Conservation (phyloP, 2,329 filamentous ascomycete species). For the Pseudophaeomoniella oleicola region DNA sequence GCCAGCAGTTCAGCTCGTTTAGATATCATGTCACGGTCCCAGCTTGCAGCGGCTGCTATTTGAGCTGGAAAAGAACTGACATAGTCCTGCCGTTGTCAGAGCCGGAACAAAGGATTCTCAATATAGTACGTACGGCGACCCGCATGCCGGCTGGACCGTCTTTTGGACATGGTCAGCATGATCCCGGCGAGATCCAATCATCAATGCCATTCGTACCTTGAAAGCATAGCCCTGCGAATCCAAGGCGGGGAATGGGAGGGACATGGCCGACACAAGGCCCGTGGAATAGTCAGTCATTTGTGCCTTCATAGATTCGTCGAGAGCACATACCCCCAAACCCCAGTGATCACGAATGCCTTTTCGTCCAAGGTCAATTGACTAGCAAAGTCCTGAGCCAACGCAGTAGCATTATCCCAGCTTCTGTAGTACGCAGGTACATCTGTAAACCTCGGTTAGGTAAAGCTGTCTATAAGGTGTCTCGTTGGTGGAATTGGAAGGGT, state of each 20-base stretch:
- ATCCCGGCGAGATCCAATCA: too few species aligned
- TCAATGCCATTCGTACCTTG: too few species aligned
- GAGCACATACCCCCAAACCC: too few species aligned
- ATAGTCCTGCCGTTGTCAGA: conserved; percentile 15
- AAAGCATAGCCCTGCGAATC: conserved; percentile 16
- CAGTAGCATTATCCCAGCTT: conserved; percentile 21
- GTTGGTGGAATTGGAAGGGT: too few species aligned
- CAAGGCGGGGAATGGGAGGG: conserved; percentile 15
- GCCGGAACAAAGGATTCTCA: background rate
- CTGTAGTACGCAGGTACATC: too few species aligned
- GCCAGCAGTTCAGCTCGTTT: conserved; percentile 38
- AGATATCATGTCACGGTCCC: conserved; percentile 41
- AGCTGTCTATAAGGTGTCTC: too few species aligned
- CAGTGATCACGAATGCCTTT: conserved; percentile 25
- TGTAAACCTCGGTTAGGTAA: too few species aligned
- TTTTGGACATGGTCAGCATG: too few species aligned
- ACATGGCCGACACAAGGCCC: conserved; percentile 21
- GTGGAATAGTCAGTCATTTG: background rate
- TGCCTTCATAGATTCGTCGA: background rate
- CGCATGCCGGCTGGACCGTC: conserved; percentile 10
- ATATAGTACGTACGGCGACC: background rate
- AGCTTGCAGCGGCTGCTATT: conserved; percentile 28
- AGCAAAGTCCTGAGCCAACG: conserved; percentile 23
- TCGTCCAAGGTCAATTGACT: conserved; percentile 25
- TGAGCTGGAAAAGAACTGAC: conserved; percentile 28